Evolutionary conservation across 805 yeast species (phyloP).

Genomic region (Brettanomyces sp.): DNA sequence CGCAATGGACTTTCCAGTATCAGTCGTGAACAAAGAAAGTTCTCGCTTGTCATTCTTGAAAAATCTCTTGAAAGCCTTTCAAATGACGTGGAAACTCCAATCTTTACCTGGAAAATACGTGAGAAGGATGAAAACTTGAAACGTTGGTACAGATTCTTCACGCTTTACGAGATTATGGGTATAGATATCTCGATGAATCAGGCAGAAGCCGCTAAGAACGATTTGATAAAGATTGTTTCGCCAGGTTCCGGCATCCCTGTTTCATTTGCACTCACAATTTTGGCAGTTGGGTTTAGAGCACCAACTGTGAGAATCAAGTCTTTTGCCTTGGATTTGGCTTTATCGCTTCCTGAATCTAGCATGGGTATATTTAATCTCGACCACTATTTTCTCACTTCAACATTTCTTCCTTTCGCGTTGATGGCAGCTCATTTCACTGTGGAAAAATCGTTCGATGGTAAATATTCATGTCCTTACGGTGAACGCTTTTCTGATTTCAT

Average conservation of each 20-base stretch:
- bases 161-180: conserved; percentile 72
- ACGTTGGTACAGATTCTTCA: conserved; percentile 66
- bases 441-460: conserved; percentile 25
- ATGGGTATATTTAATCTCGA: conserved; percentile 37
- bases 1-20: conserved; percentile 47
- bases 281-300: conserved; percentile 68
- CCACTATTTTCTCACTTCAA: conserved; percentile 29
- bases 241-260: conserved; percentile 46
- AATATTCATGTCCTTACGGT: conserved; percentile 48
- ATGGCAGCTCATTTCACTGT: conserved; percentile 49
- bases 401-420: conserved; percentile 51
- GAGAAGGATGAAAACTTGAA: conserved; percentile 24
- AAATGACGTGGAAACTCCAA: conserved; percentile 24
- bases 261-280: conserved; percentile 65
- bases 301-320: conserved; percentile 71
- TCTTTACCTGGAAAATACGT: conserved; percentile 36
- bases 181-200: conserved; percentile 83
- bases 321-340: conserved; percentile 46
- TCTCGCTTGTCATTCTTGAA: conserved; percentile 55
- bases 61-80: conserved; percentile 42
- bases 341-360: conserved; percentile 39
- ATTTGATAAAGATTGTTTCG: conserved; percentile 45
- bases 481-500: conserved; percentile 38
- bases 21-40: conserved; percentile 62
- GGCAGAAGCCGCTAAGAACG: conserved; percentile 64